Base-by-base conservation (phyloP, 2,329 filamentous ascomycete genomes). In the Lachnellula suecica region DNA sequence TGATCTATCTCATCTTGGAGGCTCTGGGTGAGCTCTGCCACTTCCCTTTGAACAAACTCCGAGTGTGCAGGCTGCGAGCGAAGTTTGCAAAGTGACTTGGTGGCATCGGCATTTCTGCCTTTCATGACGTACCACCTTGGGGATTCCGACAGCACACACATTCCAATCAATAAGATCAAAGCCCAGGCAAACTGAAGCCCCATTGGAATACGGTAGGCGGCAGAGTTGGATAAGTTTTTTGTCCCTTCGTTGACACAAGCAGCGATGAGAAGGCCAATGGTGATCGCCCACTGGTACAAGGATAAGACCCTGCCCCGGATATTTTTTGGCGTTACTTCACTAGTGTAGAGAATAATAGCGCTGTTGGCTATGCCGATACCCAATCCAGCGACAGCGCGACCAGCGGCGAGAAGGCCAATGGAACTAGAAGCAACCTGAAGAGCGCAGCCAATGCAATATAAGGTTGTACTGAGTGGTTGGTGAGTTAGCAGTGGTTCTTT, bases 21-120 rank as follows among this genome's bases (percentile, higher is more conserved):
- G 78, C 95, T 96, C 75, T 90, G 91, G 54, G 94, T 79, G 60
- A 96, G 90, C 75, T 96, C 91, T 40, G 87, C 82, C 42, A 95
- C 79, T 73, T 96, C 91, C 56, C 82, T 74, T 73, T 87, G 83
- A 72, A 96, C 85, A 70, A 83, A 91, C 57, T 87, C 81, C 20
- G 88, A 92, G 49, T 88, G 82, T 48, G 72, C 66, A 44, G 86
- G 79, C 74, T 95, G 88, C 55, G 88, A 88, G 68, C 91, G 88
- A 29, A 96, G 81, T 52, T 78, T 79, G 52, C 81, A 72, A 5
- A 96, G 79, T 10, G 83, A 74, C 1, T 71, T 56, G 53, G 84
- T 79, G 27, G 90, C 91, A 51, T 77, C 67, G 38, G 86, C 82
- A 48, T 90, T 76, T 56, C 83, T 75, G 51, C 87, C 87, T 70